Conservation (phyloP, 805 yeast species). For the Scheffersomyces stipitis region DNA sequence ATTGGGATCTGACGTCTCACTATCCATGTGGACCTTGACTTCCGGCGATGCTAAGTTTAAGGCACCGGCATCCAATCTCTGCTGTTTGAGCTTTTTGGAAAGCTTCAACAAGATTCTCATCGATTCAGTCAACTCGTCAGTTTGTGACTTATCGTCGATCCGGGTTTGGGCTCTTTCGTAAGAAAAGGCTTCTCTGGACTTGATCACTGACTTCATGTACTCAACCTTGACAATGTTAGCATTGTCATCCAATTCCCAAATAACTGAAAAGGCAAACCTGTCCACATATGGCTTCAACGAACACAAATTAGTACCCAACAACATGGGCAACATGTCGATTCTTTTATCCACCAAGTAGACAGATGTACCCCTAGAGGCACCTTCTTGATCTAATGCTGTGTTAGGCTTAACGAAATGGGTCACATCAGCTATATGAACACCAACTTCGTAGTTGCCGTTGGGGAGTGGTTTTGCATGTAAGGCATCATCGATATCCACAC, state of each 20-base stretch:
- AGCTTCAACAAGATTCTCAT: slow-evolving; percentile 78
- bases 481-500: slow-evolving; percentile 99
- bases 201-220: slow-evolving; percentile 84
- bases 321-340: slow-evolving; percentile 96
- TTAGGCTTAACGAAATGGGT: slow-evolving; percentile 94
- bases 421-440: slow-evolving; percentile 99
- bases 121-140: slow-evolving; percentile 84
- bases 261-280: slow-evolving; percentile 89
- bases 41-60: slow-evolving; percentile 96
- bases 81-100: slow-evolving; percentile 83
- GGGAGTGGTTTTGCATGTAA: slow-evolving; percentile 81
- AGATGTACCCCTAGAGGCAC: slow-evolving; percentile 96
- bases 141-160: slow-evolving; percentile 74
- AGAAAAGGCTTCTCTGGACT: slow-evolving; percentile 90
- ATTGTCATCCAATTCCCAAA: slow-evolving; percentile 90
- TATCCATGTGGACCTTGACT: slow-evolving; percentile 94
- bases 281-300: slow-evolving; percentile 94
- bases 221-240: slow-evolving; percentile 81
- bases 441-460: slow-evolving; percentile 94
- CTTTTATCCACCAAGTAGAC: slow-evolving; percentile 96
- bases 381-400: slow-evolving; percentile 91
- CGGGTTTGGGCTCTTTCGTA: slow-evolving; percentile 91
- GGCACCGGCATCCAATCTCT: slow-evolving; percentile 92
- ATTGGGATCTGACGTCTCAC: slow-evolving; percentile 94
- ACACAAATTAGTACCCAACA: slow-evolving; percentile 93